Percentiles rank a stretch among this genome's conserved stretches.
These are phyloP conservation scores for Ceriops zippeliana DNA, from an alignment of 345 rosid species.

Conservation along the genomic window DNA sequence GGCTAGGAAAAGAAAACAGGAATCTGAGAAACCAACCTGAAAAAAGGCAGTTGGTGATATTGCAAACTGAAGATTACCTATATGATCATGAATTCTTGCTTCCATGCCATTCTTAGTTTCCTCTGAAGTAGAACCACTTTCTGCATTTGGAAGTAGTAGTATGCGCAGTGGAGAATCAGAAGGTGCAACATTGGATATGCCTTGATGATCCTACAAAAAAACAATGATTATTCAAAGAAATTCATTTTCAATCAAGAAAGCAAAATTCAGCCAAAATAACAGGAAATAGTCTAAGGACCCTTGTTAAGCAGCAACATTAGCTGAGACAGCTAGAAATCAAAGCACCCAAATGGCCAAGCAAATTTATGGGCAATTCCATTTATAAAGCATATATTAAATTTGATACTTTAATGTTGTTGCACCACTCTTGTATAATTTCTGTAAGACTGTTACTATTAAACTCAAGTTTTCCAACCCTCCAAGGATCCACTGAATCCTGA, in stretches of 20 bases:
- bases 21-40: slow-evolving; percentile 46
- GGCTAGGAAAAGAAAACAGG: background rate
- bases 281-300: background rate
- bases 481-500: background rate
- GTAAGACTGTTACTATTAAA: background rate
- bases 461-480: background rate
- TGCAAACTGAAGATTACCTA: slow-evolving; percentile 65
- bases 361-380: too few relatives aligned
- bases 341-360: too few relatives aligned
- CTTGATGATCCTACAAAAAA: slow-evolving; percentile 73
- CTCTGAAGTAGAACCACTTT: slow-evolving; percentile 30
- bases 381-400: too few relatives aligned
- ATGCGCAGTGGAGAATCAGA: slow-evolving; percentile 68
- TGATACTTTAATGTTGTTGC: background rate
- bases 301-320: background rate
- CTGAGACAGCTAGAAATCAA: background rate
- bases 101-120: slow-evolving; percentile 36
- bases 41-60: slow-evolving; percentile 97
- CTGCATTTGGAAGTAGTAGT: slow-evolving; percentile 41
- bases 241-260: background rate
- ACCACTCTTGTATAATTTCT: background rate
- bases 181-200: slow-evolving; percentile 92
- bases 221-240: background rate
- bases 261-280: background rate
- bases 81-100: slow-evolving; percentile 83